phyloP scores from a whole-genome alignment of 208 protist genomes.

The Trypanosoma boissoni region DNA sequence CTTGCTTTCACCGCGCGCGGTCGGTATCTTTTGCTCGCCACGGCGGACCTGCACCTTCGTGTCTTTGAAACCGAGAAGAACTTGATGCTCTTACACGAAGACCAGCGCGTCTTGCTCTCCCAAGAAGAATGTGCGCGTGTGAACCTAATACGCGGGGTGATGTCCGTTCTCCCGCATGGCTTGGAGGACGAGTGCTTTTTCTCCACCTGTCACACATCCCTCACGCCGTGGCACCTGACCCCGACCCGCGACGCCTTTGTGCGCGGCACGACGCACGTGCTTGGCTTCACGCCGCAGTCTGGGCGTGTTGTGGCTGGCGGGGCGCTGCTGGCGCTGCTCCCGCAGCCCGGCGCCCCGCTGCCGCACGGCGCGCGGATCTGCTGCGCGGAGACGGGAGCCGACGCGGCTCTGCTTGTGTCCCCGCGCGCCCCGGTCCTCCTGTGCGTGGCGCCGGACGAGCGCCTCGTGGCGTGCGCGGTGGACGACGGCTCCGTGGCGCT shows the following conservation, averaged over 20 bases:
- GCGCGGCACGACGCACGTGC: neutral
- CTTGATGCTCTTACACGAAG: slow-evolving; percentile 35
- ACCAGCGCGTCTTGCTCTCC: slow-evolving; percentile 30
- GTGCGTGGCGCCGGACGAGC: slow-evolving; percentile 20
- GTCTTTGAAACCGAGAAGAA: slow-evolving; percentile 74
- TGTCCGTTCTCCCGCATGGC: slow-evolving; percentile 36
- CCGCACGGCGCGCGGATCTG: slow-evolving; percentile 9
- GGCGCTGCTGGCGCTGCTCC: slow-evolving; percentile 17
- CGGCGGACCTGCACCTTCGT: slow-evolving; percentile 53
- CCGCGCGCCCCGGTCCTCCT: slow-evolving; percentile 7
- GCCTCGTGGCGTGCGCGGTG: slow-evolving; percentile 14
- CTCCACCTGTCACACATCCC: slow-evolving; percentile 25
- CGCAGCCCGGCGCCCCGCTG: neutral
- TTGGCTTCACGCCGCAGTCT: slow-evolving; percentile 8
- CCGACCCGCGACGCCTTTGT: slow-evolving; percentile 21
- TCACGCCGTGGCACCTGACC: slow-evolving; percentile 13
- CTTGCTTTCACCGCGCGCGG: slow-evolving; percentile 65
- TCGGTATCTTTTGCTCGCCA: slow-evolving; percentile 65
- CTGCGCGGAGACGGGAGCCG: neutral
- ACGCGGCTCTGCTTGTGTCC: slow-evolving; percentile 16
- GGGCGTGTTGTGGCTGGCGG: slow-evolving; percentile 1
- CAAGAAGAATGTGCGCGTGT: neutral
- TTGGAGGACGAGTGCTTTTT: slow-evolving; percentile 48
- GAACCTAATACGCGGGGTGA: slow-evolving; percentile 21
- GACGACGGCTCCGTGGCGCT: slow-evolving; percentile 25